Evolutionary conservation across 768 basidiomycete species (phyloP).

Genomic region (Tephrocybe sp.): DNA sequence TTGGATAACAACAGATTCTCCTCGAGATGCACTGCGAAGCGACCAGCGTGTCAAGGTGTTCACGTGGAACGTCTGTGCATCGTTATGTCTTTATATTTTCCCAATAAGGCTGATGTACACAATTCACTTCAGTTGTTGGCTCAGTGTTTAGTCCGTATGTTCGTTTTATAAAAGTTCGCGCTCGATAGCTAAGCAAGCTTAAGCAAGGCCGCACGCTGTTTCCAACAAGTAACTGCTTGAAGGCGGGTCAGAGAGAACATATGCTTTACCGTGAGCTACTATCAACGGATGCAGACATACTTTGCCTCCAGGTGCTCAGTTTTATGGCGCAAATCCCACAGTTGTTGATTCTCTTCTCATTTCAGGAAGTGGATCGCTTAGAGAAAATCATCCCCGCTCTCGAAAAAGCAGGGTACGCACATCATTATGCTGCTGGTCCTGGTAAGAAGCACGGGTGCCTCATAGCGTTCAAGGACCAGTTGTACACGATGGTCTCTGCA

Average conservation of each 20-base stretch:
- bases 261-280: slow-evolving; percentile 81
- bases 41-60: slow-evolving; percentile 52
- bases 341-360: slow-evolving; percentile 1
- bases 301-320: slow-evolving; percentile 76
- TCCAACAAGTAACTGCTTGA: slow-evolving; percentile 83
- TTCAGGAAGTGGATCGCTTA: slow-evolving; percentile 84
- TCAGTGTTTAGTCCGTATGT: slow-evolving; percentile 78
- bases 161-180: neutral
- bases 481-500: slow-evolving; percentile 47
- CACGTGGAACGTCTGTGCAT: slow-evolving; percentile 84
- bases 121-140: slow-evolving; percentile 59
- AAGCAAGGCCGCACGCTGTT: slow-evolving; percentile 78
- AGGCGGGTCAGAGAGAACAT: slow-evolving; percentile 66
- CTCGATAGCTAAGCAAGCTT: neutral
- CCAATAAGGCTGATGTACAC: slow-evolving; percentile 15
- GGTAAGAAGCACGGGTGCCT: slow-evolving; percentile 86
- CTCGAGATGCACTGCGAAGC: slow-evolving; percentile 19
- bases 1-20: slow-evolving; percentile 36
- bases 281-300: slow-evolving; percentile 70
- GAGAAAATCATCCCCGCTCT: slow-evolving; percentile 71
- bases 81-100: slow-evolving; percentile 6
- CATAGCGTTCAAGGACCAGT: slow-evolving; percentile 63
- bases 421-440: slow-evolving; percentile 68
- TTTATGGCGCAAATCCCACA: neutral
- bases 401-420: slow-evolving; percentile 60